A percentile compares a stretch with the other conserved stretches of the same genome.
phyloP scores from a whole-genome alignment of 495 filamentous ascomycete species.

The Pyronema domesticum region DNA sequence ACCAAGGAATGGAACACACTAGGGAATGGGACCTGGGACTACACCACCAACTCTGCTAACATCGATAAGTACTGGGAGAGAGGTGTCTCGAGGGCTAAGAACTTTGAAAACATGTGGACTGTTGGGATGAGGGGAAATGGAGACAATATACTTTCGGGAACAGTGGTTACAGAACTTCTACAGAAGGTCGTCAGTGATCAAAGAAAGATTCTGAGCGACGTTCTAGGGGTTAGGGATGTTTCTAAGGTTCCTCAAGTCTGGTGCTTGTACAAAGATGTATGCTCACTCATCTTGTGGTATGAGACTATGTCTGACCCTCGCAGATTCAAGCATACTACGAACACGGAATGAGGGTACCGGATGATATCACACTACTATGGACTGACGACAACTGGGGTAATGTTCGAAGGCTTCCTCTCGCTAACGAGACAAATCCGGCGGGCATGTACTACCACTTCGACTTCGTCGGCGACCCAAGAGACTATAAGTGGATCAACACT shows the following conservation, averaged over 20 bases:
- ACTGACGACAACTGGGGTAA: constrained; percentile 65
- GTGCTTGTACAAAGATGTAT: constrained; percentile 54
- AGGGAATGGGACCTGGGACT: constrained; percentile 43
- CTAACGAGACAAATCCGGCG: constrained; percentile 47
- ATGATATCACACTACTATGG: constrained; percentile 57
- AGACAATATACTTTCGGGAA: constrained; percentile 39
- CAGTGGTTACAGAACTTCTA: constrained; percentile 41
- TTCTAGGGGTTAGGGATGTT: constrained; percentile 36
- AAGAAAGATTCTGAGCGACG: constrained; percentile 36
- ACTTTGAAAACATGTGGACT: constrained; percentile 47
- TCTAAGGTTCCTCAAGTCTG: constrained; percentile 48
- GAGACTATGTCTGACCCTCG: constrained; percentile 6
- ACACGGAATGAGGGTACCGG: constrained; percentile 45
- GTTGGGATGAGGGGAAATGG: constrained; percentile 59
- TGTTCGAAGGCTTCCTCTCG: constrained; percentile 44
- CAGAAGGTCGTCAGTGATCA: constrained; percentile 43
- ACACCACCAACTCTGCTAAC: constrained; percentile 44
- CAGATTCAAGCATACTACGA: constrained; percentile 43
- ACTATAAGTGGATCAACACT: constrained; percentile 59
- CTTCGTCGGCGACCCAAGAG: constrained; percentile 43
- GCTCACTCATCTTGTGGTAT: background rate
- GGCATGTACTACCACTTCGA: constrained; percentile 70
- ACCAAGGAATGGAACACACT: constrained; percentile 51
- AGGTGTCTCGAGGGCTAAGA: constrained; percentile 44
- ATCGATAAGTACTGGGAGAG: constrained; percentile 50